Evolutionary conservation across 78 protist species (phyloP).

Genomic region (Corallochytrium limacisporum): DNA sequence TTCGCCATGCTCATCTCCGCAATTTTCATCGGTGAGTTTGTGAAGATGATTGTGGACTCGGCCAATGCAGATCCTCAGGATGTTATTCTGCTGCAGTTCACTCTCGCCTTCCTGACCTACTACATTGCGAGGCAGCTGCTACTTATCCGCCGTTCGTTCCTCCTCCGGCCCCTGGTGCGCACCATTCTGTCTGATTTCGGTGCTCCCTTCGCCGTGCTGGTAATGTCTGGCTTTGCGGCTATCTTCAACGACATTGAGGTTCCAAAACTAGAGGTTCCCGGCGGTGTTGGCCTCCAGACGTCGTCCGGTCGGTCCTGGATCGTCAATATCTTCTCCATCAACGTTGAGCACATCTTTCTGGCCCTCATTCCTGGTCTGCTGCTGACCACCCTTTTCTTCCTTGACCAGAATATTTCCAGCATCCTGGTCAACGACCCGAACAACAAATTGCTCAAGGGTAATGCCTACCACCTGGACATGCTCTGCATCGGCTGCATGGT

Average conservation of each 20-base stretch:
- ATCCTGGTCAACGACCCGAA: background rate
- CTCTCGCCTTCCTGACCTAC: background rate
- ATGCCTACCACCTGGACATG: constrained; percentile 13
- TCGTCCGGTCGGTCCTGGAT: background rate
- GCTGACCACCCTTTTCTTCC: background rate
- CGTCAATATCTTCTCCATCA: background rate
- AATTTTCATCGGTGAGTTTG: constrained; percentile 14
- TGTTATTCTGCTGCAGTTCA: background rate
- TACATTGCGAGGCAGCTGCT: background rate
- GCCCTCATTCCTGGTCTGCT: background rate
- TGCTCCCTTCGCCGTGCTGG: background rate
- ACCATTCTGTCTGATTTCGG: background rate
- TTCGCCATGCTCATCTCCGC: constrained; percentile 5
- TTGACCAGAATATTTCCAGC: background rate
- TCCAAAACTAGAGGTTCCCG: background rate
- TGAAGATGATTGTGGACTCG: background rate
- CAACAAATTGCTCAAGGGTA: background rate
- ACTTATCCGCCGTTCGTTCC: background rate
- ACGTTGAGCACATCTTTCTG: background rate
- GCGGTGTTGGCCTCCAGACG: background rate
- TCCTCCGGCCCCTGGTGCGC: constrained; percentile 1
- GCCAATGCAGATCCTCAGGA: background rate
- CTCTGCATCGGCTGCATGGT: background rate
- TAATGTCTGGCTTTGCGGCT: background rate
- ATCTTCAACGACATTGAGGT: background rate